A percentile compares a stretch with the other conserved stretches of the same genome.
phyloP scores from a whole-genome alignment of 768 basidiomycete genomes.

The Atractiella rhizophila region DNA sequence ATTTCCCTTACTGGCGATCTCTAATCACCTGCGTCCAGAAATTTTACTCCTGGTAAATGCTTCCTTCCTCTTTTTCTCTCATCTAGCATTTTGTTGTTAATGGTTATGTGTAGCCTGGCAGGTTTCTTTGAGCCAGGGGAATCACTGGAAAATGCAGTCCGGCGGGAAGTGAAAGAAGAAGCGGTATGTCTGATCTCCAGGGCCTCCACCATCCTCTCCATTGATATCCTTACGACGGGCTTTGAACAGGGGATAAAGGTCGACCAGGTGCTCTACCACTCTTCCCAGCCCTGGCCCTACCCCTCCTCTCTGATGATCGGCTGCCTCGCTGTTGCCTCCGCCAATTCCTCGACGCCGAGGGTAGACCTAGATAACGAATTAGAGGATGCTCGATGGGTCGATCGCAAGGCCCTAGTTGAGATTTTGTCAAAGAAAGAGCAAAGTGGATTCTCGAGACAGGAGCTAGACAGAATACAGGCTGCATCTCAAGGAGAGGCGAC shows the following conservation, averaged over 20 bases:
- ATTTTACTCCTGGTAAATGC: constrained; percentile 42
- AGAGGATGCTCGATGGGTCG: constrained; percentile 77
- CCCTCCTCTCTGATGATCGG: constrained; percentile 39
- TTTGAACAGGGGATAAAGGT: constrained; percentile 78
- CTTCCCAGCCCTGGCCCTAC: constrained; percentile 46
- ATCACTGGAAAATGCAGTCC: constrained; percentile 75
- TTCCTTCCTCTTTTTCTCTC: neutral
- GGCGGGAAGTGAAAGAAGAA: constrained; percentile 85
- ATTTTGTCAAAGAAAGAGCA: constrained; percentile 26
- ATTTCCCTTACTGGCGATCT: too few relatives aligned
- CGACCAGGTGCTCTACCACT: constrained; percentile 60
- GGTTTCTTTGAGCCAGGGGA: constrained; percentile 91
- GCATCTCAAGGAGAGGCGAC: constrained; percentile 4
- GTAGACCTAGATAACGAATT: constrained; percentile 83
- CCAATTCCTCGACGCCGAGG: constrained; percentile 46
- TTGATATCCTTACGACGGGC: too few relatives aligned
- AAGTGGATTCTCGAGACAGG: constrained; percentile 12
- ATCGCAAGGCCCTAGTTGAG: constrained; percentile 39
- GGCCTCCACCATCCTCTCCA: too few relatives aligned
- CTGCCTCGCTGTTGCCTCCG: constrained; percentile 54
- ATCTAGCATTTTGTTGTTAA: constrained; percentile 30
- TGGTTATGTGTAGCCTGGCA: constrained; percentile 58
- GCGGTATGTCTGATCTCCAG: too few relatives aligned
- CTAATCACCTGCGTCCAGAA: constrained; percentile 29
- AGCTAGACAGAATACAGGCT: constrained; percentile 14